phyloP scores from a whole-genome alignment of 768 basidiomycete genomes.

The Piloderma croceum region DNA sequence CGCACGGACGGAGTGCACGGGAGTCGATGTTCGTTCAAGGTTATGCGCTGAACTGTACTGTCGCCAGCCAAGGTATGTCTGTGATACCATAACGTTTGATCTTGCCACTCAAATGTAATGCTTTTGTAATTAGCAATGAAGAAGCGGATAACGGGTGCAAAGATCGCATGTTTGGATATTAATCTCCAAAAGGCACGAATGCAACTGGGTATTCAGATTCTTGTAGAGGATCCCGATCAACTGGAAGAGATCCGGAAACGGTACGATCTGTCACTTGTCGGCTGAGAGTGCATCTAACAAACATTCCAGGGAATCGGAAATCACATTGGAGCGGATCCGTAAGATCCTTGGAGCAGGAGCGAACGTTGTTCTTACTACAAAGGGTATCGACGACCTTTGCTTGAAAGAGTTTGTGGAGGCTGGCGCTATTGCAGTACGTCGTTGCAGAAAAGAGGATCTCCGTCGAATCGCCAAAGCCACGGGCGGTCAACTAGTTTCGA shows the following conservation, averaged over 20 bases:
- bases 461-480: slow-evolving; percentile 96
- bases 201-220: slow-evolving; percentile 96
- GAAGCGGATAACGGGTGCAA: slow-evolving; percentile 85
- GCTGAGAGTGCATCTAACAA: neutral
- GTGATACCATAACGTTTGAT: neutral
- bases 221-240: slow-evolving; percentile 94
- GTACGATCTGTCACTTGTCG: slow-evolving; percentile 35
- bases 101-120: neutral
- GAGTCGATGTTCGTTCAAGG: slow-evolving; percentile 94
- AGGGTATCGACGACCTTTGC: slow-evolving; percentile 97
- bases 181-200: slow-evolving; percentile 94
- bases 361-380: slow-evolving; percentile 95
- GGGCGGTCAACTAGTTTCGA: slow-evolving; percentile 88
- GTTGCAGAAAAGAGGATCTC: slow-evolving; percentile 96
- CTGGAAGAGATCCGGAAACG: slow-evolving; percentile 93
- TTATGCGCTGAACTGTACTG: slow-evolving; percentile 97
- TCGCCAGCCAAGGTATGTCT: slow-evolving; percentile 91
- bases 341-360: slow-evolving; percentile 96
- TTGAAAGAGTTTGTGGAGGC: slow-evolving; percentile 99
- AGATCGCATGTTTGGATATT: slow-evolving; percentile 98
- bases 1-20: slow-evolving; percentile 91
- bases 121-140: slow-evolving; percentile 75
- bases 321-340: slow-evolving; percentile 89
- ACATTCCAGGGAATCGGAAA: slow-evolving; percentile 77
- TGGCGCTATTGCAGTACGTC: slow-evolving; percentile 96